phyloP scores from a whole-genome alignment of 345 rosid species.

The Eucalyptus caleyi region DNA sequence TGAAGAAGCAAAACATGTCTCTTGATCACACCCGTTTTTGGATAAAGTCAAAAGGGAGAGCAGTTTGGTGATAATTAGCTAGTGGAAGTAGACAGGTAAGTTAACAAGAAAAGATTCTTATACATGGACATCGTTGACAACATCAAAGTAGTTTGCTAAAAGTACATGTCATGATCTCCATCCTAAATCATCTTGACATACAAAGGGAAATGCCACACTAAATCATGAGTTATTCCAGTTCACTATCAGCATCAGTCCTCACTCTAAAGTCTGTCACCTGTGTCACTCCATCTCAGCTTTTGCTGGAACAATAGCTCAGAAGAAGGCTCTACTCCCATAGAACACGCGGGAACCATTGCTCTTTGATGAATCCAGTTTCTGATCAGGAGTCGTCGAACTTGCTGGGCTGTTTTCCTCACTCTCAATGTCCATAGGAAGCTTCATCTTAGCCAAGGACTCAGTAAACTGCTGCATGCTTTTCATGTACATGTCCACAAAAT shows the following conservation, averaged over 20 bases:
- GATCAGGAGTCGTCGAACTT: slow-evolving; percentile 76
- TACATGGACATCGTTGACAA: slow-evolving; percentile 20
- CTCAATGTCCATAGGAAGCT: slow-evolving; percentile 86
- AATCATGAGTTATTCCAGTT: slow-evolving; percentile 40
- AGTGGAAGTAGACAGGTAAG: background rate
- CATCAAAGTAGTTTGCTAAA: background rate
- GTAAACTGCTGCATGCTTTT: slow-evolving; percentile 99
- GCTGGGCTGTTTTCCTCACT: slow-evolving; percentile 63
- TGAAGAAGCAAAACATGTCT: background rate
- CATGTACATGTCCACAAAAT: slow-evolving; percentile 95
- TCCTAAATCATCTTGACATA: slow-evolving; percentile 19
- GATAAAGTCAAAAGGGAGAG: background rate
- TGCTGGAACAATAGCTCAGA: slow-evolving; percentile 33
- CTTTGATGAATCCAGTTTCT: slow-evolving; percentile 55
- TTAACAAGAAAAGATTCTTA: slow-evolving; percentile 9
- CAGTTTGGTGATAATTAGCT: slow-evolving; percentile 11
- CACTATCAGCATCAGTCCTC: slow-evolving; percentile 67
- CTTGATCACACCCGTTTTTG: background rate
- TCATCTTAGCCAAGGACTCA: slow-evolving; percentile 98
- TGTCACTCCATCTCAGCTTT: slow-evolving; percentile 17
- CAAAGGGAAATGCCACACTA: slow-evolving; percentile 51
- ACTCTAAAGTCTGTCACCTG: slow-evolving; percentile 66
- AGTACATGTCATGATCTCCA: slow-evolving; percentile 36
- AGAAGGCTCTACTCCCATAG: slow-evolving; percentile 96
- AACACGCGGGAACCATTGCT: slow-evolving; percentile 80